Evolutionary conservation across 805 yeast genomes (phyloP).

Genomic region (Sugiyamaella marilandica): DNA sequence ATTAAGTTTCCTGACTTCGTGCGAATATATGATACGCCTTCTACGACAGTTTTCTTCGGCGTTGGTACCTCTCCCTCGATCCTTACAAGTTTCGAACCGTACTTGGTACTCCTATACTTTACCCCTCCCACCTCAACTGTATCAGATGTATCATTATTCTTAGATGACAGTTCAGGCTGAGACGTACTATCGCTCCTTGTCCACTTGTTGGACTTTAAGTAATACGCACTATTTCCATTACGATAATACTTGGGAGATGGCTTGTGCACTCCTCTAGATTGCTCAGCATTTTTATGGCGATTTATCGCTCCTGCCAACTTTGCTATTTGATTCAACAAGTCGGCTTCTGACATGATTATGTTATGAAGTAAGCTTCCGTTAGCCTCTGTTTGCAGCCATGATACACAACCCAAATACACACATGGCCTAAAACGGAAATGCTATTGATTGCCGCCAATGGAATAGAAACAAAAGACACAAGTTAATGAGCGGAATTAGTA

Average conservation of each 20-base stretch:
- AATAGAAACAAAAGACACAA: neutral
- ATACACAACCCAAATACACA: too few species aligned
- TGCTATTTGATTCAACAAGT: slow-evolving; percentile 22
- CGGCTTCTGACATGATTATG: slow-evolving; percentile 19
- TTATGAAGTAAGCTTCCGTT: neutral
- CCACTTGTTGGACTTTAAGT: neutral
- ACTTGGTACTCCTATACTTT: slow-evolving; percentile 18
- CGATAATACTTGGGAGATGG: neutral
- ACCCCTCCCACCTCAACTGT: slow-evolving; percentile 25
- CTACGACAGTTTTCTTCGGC: slow-evolving; percentile 24
- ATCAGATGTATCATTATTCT: neutral
- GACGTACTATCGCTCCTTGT: neutral
- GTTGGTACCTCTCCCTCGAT: slow-evolving; percentile 10
- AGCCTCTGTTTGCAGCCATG: too few species aligned
- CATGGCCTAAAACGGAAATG: neutral
- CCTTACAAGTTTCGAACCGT: slow-evolving; percentile 26
- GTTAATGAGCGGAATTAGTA: neutral
- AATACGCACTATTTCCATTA: neutral
- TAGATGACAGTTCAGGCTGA: neutral
- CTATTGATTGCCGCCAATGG: neutral
- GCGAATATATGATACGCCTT: slow-evolving; percentile 25
- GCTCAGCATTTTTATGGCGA: slow-evolving; percentile 18
- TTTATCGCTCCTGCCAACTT: slow-evolving; percentile 26
- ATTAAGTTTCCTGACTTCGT: slow-evolving; percentile 21
- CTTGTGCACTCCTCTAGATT: neutral